Evolutionary conservation across 192 early-diverging fungal species (phyloP), one percentile per base, ranked within the genome.

Genomic region (Chytriomyces confervae): DNA sequence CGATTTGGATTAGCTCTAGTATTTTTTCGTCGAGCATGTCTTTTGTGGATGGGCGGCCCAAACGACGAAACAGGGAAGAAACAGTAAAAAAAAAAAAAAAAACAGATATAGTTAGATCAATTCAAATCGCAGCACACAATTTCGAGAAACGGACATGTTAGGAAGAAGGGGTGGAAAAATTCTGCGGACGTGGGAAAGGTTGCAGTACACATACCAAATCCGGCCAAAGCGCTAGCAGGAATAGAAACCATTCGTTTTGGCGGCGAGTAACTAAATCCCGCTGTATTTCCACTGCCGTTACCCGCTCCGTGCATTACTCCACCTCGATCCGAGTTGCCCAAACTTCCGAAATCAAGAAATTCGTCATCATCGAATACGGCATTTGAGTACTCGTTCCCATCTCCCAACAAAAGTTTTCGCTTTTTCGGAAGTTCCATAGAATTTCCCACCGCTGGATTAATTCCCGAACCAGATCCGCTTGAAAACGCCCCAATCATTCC

Each of bases 321-420:
- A 36, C 57, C 1, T 5, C 20, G 57, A 60, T 20, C 13, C 3
- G 18, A 24, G 18, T 16, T 16, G 24, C 27, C 16, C 9, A 70
- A 70, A 7, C 20, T 18, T 53, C 53, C 69, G 5, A 70, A 57
- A 48, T 70, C 45, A n/a, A 70, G 45, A 70, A 70, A 70, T 50
- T 70, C 66, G 11, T 13, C 66, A 67, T 49, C 50, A 29, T 62
- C 36, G 27, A 74, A 23, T 51, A 71, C 9, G 46, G 36, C 36
- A 44, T 53, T 48, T 29, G 18, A 9, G n/a, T 24, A 18, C 10
- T 61, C 10, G 18, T 10, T n/a, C 68, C 66, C 74, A 49, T 49
- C 83, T 57, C 77, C 43, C 50, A 87, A 36, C 36, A 36, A 36
- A 57, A 86, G 62, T 65, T 76, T 79, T 43, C 82, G 48, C 48